Conservation (phyloP, 2,329 filamentous ascomycete genomes). For the Penicillium sp. region DNA sequence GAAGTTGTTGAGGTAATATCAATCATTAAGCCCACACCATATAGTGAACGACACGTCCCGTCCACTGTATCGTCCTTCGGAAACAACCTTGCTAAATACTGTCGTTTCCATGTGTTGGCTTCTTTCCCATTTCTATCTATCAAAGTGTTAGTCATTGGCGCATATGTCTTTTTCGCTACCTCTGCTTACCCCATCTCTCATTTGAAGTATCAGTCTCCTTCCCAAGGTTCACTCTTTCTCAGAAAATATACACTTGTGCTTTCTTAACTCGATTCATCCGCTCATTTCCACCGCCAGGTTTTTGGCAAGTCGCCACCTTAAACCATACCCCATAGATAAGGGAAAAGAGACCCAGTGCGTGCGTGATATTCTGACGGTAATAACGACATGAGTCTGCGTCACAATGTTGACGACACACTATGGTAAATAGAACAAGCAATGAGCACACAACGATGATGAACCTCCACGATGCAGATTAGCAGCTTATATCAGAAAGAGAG, state of each 20-base stretch:
- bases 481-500: neutral
- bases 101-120: too few species aligned
- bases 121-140: too few species aligned
- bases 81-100: too few species aligned
- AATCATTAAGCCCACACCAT: too few species aligned
- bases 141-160: too few species aligned
- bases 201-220: neutral
- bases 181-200: too few species aligned
- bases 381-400: constrained; percentile 1
- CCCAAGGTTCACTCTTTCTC: neutral
- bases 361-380: neutral
- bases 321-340: neutral
- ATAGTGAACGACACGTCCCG: too few species aligned
- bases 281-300: neutral
- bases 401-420: constrained; percentile 2
- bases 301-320: neutral
- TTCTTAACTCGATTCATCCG: neutral
- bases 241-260: neutral
- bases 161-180: too few species aligned
- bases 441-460: neutral
- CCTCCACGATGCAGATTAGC: neutral
- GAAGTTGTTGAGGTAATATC: too few species aligned
- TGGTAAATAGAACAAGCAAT: neutral
- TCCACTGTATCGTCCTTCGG: too few species aligned
- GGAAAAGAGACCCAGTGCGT: neutral